Evolutionary conservation across 306 rosid genomes (phyloP).

Genomic region (Prunus fruticosa): DNA sequence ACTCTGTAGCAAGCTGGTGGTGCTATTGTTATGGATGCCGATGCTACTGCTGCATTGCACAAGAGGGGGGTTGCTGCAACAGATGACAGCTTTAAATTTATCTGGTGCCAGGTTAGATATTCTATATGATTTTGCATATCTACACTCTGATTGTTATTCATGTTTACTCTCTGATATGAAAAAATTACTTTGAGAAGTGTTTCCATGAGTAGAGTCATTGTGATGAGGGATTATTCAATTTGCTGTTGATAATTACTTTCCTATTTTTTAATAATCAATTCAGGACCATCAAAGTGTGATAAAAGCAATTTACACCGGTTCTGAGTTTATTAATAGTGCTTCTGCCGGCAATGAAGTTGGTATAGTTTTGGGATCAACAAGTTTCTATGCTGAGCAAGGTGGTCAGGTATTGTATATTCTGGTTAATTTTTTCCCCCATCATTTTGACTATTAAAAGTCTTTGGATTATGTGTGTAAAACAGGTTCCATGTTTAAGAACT

Average conservation of each 20-base stretch:
- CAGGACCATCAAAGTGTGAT: constrained; percentile 81
- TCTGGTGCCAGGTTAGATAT: constrained; percentile 61
- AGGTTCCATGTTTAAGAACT: not conserved
- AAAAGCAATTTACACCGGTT: constrained; percentile 84
- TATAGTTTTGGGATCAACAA: constrained; percentile 77
- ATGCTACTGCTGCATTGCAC: constrained; percentile 81
- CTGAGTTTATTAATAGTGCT: constrained; percentile 59
- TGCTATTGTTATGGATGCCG: constrained; percentile 84
- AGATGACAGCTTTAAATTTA: constrained; percentile 81
- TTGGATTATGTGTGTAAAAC: not conserved
- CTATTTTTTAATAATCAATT: constrained; percentile 16
- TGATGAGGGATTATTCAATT: not conserved
- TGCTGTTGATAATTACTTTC: constrained; percentile 9
- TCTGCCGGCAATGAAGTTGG: constrained; percentile 63
- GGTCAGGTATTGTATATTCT: constrained; percentile 71
- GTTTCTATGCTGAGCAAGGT: constrained; percentile 99
- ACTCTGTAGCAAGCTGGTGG: constrained; percentile 85
- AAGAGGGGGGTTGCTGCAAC: constrained; percentile 66
- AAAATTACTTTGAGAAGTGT: not conserved
- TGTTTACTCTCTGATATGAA: not conserved
- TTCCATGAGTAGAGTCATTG: not conserved
- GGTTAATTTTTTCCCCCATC: not conserved
- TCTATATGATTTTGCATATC: not conserved
- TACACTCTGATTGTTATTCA: not conserved
- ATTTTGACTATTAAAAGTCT: not conserved